These are phyloP conservation scores for Hericium coralloides DNA, from an alignment of 768 basidiomycete species.

Conservation along the genomic window DNA sequence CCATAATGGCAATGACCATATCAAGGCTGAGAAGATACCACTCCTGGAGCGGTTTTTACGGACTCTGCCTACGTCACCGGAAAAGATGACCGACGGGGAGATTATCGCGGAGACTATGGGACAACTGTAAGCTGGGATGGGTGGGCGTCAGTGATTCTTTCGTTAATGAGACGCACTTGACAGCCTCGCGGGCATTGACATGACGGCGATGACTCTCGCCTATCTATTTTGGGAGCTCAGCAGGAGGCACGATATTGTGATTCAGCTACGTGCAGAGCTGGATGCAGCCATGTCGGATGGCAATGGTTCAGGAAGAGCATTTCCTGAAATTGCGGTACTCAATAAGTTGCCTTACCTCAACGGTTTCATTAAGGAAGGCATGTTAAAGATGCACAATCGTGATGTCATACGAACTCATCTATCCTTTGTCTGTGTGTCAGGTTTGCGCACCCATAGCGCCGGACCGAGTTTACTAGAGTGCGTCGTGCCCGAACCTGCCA, in stretches of 20 bases:
- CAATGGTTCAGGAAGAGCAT: constrained; percentile 23
- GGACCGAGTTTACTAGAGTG: constrained; percentile 70
- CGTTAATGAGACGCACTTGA: not conserved
- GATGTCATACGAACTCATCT: not conserved
- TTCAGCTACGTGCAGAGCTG: constrained; percentile 62
- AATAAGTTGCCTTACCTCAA: constrained; percentile 40
- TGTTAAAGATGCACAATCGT: constrained; percentile 11
- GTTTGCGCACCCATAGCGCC: constrained; percentile 62
- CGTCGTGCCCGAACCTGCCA: constrained; percentile 41
- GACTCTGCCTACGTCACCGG: constrained; percentile 18
- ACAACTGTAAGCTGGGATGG: constrained; percentile 45
- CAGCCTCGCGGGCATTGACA: constrained; percentile 75
- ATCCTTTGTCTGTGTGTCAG: constrained; percentile 25
- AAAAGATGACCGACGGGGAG: constrained; percentile 58
- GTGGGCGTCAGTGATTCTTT: no score
- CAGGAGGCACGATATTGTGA: constrained; percentile 58
- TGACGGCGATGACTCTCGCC: constrained; percentile 61
- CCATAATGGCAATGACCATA: no score
- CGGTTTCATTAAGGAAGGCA: constrained; percentile 48
- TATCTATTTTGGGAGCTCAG: constrained; percentile 77
- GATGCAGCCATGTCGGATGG: constrained; percentile 64
- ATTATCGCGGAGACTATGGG: constrained; percentile 79
- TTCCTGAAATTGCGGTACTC: constrained; percentile 55
- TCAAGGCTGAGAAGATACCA: no score
- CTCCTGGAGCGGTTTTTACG: no score